Evolutionary conservation across 768 basidiomycete genomes (phyloP), one percentile per base, ranked within the genome.

Genomic region (Trametes maxima): DNA sequence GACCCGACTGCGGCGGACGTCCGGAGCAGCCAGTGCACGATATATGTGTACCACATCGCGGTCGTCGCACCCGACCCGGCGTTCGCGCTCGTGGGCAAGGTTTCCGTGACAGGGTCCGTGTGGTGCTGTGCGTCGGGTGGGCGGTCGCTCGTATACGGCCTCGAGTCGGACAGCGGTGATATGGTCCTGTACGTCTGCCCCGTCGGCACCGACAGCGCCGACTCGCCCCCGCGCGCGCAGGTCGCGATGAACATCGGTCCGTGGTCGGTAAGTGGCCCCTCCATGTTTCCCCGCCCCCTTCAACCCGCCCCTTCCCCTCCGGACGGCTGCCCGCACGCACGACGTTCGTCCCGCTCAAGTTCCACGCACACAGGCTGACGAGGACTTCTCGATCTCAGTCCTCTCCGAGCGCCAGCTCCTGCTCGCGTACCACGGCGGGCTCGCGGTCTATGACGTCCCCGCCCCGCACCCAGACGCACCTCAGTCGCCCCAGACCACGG

Each of bases 401-500:
- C 52, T 63, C 19, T 54, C 56, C 52, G 56, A 58, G 40, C 37
- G 49, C 37, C 56, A 52, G 36, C 52, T 63, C 56, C 35, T 63
- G 45, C 57, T 63, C 56, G 51, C 62, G 3, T 54, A 63, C 62
- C 62, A 63, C 57, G 62, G 56, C n/a, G 62, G 62, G 10, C 62
- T 63, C 39, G 40, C 52, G 25, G 13, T 63, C 19, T 63, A 58
- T 35, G 62, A 52, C 16, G 58, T 63, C 24, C 62, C 62, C 16
- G 35, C 56, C 37, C 19, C 46, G 7, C 10, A 14, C 36, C 28
- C 39, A 35, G 51, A 46, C 37, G 50, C 43, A 21, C 1, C 42
- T 44, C 19, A n/a, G 22, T 1, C 49, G 19, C 35, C 2, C 25
- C 21, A 33, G 28, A 8, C 28, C 28, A 33, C 8, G 8, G 28